These are phyloP conservation scores for Cordyceps cicadae DNA, from an alignment of 2,329 filamentous ascomycete species.

Conservation along the genomic window DNA sequence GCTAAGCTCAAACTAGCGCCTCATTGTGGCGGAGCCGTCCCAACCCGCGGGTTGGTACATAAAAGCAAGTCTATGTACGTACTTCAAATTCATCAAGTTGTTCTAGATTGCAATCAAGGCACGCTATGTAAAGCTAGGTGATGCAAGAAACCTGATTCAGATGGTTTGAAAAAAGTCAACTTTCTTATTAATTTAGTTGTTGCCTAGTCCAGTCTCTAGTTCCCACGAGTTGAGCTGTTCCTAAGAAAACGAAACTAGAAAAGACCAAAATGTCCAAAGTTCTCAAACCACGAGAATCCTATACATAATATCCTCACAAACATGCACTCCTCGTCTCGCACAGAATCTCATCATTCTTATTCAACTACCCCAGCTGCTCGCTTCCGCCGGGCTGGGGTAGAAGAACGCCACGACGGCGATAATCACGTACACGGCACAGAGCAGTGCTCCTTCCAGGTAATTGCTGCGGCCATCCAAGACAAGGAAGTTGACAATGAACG, in stretches of 20 bases:
- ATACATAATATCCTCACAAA: background rate
- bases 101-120: too few relatives aligned
- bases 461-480: conserved; percentile 80
- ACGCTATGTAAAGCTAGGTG: too few relatives aligned
- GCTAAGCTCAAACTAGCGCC: background rate
- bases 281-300: background rate
- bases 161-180: background rate
- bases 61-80: too few relatives aligned
- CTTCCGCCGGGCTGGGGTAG: conserved; percentile 46
- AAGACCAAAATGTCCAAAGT: background rate
- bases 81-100: too few relatives aligned
- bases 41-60: too few relatives aligned
- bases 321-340: background rate
- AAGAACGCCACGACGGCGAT: conserved; percentile 60
- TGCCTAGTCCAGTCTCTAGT: background rate
- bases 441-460: conserved; percentile 69
- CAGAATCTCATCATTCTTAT: background rate
- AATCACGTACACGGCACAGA: conserved; percentile 60
- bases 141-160: too few relatives aligned
- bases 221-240: background rate
- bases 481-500: conserved; percentile 81
- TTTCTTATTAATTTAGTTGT: background rate
- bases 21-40: background rate
- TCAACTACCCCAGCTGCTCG: conserved; percentile 30
- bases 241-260: background rate